Conservation (phyloP, 371 early-diverging fungal genomes). For the Mucor saturninus region DNA sequence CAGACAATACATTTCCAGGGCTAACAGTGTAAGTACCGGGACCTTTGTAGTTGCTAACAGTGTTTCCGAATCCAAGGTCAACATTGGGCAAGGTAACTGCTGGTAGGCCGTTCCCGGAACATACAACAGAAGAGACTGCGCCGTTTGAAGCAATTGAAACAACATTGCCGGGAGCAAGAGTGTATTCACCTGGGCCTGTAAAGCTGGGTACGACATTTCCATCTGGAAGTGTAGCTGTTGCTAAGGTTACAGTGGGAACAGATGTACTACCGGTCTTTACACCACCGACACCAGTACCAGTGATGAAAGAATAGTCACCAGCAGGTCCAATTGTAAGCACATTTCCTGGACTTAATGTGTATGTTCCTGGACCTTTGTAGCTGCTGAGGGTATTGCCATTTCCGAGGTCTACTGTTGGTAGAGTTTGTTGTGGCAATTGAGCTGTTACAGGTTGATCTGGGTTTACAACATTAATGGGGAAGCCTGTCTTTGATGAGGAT, state of each 20-base stretch:
- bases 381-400: not conserved
- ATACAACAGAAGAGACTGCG: not conserved
- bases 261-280: not conserved
- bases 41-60: not conserved
- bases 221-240: not conserved
- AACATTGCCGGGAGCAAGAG: conserved; percentile 10
- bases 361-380: conserved; percentile 4
- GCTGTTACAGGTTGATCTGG: not conserved
- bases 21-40: conserved; percentile 2
- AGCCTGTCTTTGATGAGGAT: too few relatives aligned
- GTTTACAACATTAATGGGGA: too few relatives aligned
- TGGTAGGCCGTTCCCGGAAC: not conserved
- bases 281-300: conserved; percentile 7
- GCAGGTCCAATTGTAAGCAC: not conserved
- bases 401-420: not conserved
- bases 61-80: not conserved
- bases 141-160: not conserved
- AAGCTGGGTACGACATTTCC: not conserved
- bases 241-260: not conserved
- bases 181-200: not conserved
- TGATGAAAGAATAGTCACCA: not conserved
- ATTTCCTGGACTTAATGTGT: not conserved
- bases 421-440: not conserved
- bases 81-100: not conserved
- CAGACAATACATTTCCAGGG: not conserved